Base-by-base conservation (phyloP, 805 yeast genomes). In the Ogataea trehaloabstinens region DNA sequence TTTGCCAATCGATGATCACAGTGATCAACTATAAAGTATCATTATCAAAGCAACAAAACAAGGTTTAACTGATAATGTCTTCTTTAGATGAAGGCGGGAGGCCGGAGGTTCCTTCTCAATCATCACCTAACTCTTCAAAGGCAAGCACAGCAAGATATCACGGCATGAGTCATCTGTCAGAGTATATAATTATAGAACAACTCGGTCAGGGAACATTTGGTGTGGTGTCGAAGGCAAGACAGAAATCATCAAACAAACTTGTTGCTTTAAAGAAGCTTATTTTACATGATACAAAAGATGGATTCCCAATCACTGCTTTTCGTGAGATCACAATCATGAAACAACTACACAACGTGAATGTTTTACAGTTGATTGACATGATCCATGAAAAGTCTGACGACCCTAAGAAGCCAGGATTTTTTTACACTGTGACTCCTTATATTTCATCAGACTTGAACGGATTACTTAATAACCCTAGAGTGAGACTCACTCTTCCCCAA, bases 401-500 rank as follows among this genome's bases (percentile, higher is more conserved):
- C 37, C 48, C 49, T 24, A 55, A 48, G 40, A 53, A 43, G 41
- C 59, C 47, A 35, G 67, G 60, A 17, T 47, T 63, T 44, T 86
- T 89, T 51, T 90, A 83, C 63, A 88, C 95, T 67, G 95, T 91
- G 2, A 75, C 89, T 25, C 95, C 96, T 0, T 93, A 90, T 56
- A 88, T 93, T 88, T 80, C 89, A 10, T 82, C 86, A 17, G 99
- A 93, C 63, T 70, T 93, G 40, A 86, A 95, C 5, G 99, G 99
- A 3, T 64, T 93, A 15, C 67, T 93, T 36, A 91, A 84, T 52
- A 91, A 90, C 59, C 88, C 91, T 0, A 64, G 74, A 8, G 77
- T 89, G 5, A 49, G 63, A 6, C 64, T 95, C 22, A 59, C 73
- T 3, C 67, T 80, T 18, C 64, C 84, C 0, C 90, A 87, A 48